These are phyloP conservation scores for Aureobasidium subglaciale DNA, from an alignment of 2,329 filamentous ascomycete genomes.

Conservation along the genomic window DNA sequence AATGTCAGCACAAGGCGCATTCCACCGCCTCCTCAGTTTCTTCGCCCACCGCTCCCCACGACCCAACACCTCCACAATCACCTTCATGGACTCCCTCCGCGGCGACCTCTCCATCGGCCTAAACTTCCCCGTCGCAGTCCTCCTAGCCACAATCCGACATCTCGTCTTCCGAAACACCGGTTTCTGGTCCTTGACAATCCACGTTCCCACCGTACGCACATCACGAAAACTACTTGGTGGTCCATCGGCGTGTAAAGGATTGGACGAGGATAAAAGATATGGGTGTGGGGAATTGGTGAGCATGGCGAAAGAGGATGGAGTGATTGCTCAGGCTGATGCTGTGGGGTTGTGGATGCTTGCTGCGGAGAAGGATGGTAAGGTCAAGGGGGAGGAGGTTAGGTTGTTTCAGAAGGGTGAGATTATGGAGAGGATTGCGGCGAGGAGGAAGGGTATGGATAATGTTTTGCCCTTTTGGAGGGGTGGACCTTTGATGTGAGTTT, in stretches of 20 bases:
- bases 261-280: constrained; percentile 27
- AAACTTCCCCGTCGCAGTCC: constrained; percentile 31
- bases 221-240: constrained; percentile 26
- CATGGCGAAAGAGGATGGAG: constrained; percentile 17
- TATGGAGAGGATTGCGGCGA: constrained; percentile 24
- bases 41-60: constrained; percentile 27
- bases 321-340: constrained; percentile 24
- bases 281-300: constrained; percentile 24
- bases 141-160: constrained; percentile 28
- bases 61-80: constrained; percentile 28
- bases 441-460: constrained; percentile 26
- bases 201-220: constrained; percentile 27
- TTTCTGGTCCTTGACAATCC: constrained; percentile 28
- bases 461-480: constrained; percentile 31
- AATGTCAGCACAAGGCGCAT: constrained; percentile 22
- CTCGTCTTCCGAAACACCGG: constrained; percentile 28
- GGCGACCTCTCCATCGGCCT: constrained; percentile 32
- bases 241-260: constrained; percentile 16
- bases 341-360: constrained; percentile 29
- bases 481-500: constrained; percentile 26
- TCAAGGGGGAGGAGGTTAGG: constrained; percentile 28
- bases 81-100: constrained; percentile 29
- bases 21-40: constrained; percentile 32
- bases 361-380: constrained; percentile 25
- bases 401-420: constrained; percentile 27